Evolutionary conservation across 164 flowering plant species (phyloP).

Genomic region (Buxus sempervirens): DNA sequence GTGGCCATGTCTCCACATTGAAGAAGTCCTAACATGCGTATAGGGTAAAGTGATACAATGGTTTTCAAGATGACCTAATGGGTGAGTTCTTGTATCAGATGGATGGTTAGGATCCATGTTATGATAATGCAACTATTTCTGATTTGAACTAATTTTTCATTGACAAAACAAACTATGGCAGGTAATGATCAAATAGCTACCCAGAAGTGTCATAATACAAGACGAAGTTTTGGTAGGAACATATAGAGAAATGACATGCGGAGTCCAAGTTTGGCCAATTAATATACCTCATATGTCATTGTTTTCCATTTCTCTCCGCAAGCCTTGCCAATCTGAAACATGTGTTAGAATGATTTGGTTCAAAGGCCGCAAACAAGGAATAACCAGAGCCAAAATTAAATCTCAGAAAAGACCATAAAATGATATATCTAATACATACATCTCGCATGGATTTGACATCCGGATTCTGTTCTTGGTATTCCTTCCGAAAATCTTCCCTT

Average conservation of each 20-base stretch:
- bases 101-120: background rate
- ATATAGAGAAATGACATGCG: background rate
- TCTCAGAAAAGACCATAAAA: background rate
- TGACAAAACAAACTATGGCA: background rate
- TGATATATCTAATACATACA: slow-evolving; percentile 40
- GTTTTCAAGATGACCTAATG: too few species aligned
- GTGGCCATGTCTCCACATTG: too few species aligned
- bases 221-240: background rate
- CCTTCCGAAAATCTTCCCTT: slow-evolving; percentile 95
- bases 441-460: slow-evolving; percentile 90
- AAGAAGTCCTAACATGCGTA: too few species aligned
- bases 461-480: slow-evolving; percentile 83
- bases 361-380: background rate
- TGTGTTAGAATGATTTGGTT: background rate
- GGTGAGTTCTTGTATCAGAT: too few species aligned
- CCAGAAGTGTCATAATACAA: background rate
- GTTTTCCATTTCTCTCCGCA: slow-evolving; percentile 96
- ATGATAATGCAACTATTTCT: too few species aligned
- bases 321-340: slow-evolving; percentile 81
- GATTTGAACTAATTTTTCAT: background rate
- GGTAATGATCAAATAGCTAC: background rate
- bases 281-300: slow-evolving; percentile 83
- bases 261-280: background rate
- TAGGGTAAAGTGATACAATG: too few species aligned
- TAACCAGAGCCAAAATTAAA: background rate